Evolutionary conservation across 148 eudicot species (phyloP), one percentile per base, ranked within the genome.

Genomic region (Amaranthus palmeri): DNA sequence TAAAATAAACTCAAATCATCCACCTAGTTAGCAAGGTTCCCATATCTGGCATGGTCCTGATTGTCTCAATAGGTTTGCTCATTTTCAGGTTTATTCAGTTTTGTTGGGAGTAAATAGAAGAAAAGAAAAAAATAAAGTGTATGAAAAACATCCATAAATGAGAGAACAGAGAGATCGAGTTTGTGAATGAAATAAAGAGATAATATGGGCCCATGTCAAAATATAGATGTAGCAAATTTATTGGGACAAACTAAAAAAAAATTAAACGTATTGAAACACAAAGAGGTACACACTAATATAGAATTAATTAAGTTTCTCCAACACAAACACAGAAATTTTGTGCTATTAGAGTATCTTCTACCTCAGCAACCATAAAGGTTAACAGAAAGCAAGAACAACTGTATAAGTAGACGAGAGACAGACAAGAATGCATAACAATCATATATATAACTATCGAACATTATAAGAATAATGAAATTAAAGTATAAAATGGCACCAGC

Each of bases 21-120:
- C 62, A 57, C 71, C 77, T 65, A 56, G 14, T 55, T 54, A 56
- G 57, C 18, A 42, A 64, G 42, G 64, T 4, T 67, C 62, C 54
- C 77, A 65, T 61, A 69, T 63, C 54, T 25, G 17, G 54, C 54
- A 17, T 52, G 58, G 50, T 40, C 75, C 36, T 25, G 18, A 53
- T 58, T 41, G 75, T 52, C 36, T 25, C 36, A 25, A 25, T 25
- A 25, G 36, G 36, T 25, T 25, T 25, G 36, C 36, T 25, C 36
- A 25, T 25, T 25, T 25, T 25, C 68, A 61, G 43, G 10, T 51
- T 17, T 64, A 54, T 56, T 58, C 70, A 73, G 63, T 70, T 48
- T 25, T 17, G 50, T 65, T 46, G 68, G 55, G 45, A 49, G 70
- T 51, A n/a, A 50, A 51, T 49, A 43, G 7, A 8, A 43, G 36